phyloP scores from a whole-genome alignment of 2,329 filamentous ascomycete genomes.

The Arthroderma uncinatum region DNA sequence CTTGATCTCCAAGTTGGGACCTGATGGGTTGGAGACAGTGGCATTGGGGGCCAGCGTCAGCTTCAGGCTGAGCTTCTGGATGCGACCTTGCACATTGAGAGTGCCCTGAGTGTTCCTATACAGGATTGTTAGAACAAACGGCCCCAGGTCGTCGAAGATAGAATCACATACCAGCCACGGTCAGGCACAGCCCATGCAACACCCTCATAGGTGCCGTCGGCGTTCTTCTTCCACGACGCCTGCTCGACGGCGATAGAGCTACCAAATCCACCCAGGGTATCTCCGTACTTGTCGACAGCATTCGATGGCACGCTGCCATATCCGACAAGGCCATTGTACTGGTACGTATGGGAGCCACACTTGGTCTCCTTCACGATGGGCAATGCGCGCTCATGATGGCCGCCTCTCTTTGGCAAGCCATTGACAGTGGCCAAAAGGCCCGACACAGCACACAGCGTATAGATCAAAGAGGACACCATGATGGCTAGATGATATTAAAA shows the following conservation, averaged over 20 bases:
- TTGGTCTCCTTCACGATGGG: constrained; percentile 38
- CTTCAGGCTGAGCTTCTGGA: constrained; percentile 56
- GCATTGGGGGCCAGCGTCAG: constrained; percentile 46
- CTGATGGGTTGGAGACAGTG: constrained; percentile 42
- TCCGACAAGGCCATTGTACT: constrained; percentile 57
- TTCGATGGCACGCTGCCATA: constrained; percentile 51
- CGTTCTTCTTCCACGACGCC: constrained; percentile 46
- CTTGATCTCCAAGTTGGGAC: constrained; percentile 50
- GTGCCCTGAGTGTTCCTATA: constrained; percentile 58
- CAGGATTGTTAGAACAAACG: not conserved
- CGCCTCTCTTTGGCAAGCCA: constrained; percentile 6
- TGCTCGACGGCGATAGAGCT: constrained; percentile 54
- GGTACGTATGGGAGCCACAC: constrained; percentile 52
- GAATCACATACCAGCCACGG: constrained; percentile 48
- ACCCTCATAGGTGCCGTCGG: constrained; percentile 46
- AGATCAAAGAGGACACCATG: constrained; percentile 19
- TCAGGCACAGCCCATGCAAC: constrained; percentile 55
- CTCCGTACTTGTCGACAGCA: constrained; percentile 54
- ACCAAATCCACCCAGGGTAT: constrained; percentile 58
- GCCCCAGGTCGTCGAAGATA: not conserved
- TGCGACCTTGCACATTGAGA: constrained; percentile 53
- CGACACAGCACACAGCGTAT: not conserved
- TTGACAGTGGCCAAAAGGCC: constrained; percentile 14
- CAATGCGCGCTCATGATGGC: constrained; percentile 2
- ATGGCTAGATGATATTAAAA: too few relatives aligned